A percentile compares a stretch with the other conserved stretches of the same genome.
These are phyloP conservation scores for Cyclotella atomus DNA, from an alignment of 108 stramenopile species.

Conservation along the genomic window DNA sequence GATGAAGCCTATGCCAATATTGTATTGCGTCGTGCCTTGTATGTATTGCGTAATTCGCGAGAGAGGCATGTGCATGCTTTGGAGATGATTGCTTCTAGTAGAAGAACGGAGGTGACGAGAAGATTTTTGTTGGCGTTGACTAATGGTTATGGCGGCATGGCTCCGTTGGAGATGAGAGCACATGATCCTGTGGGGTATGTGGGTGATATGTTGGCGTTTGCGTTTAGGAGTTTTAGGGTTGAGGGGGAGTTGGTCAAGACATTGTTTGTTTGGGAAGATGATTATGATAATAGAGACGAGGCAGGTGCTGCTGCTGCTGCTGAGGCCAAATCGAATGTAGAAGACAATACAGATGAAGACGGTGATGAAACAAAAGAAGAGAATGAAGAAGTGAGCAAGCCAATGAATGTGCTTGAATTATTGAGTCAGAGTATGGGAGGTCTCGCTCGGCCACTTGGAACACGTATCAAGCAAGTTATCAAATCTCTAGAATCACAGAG, in stretches of 20 bases:
- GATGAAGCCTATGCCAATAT: conserved; percentile 77
- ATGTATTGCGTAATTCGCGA: conserved; percentile 70
- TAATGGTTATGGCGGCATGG: conserved; percentile 69
- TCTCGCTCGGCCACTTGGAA: conserved; percentile 76
- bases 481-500: conserved; percentile 62
- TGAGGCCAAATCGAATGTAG: not conserved
- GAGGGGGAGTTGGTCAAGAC: conserved; percentile 80
- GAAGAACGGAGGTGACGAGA: conserved; percentile 78
- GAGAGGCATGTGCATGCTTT: conserved; percentile 75
- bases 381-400: conserved; percentile 33
- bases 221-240: conserved; percentile 72
- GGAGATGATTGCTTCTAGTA: conserved; percentile 72
- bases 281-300: conserved; percentile 21
- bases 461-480: conserved; percentile 80
- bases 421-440: conserved; percentile 80
- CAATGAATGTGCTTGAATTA: conserved; percentile 62
- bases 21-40: conserved; percentile 61
- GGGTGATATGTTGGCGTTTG: conserved; percentile 90
- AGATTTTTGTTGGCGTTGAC: conserved; percentile 85
- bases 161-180: conserved; percentile 84
- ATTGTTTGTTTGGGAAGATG: conserved; percentile 46
- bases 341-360: conserved; percentile 16
- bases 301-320: conserved; percentile 30
- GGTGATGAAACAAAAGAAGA: conserved; percentile 27
- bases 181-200: conserved; percentile 89